Base-by-base conservation (phyloP, 176 grass and related monocot species). In the Musa itinerans region DNA sequence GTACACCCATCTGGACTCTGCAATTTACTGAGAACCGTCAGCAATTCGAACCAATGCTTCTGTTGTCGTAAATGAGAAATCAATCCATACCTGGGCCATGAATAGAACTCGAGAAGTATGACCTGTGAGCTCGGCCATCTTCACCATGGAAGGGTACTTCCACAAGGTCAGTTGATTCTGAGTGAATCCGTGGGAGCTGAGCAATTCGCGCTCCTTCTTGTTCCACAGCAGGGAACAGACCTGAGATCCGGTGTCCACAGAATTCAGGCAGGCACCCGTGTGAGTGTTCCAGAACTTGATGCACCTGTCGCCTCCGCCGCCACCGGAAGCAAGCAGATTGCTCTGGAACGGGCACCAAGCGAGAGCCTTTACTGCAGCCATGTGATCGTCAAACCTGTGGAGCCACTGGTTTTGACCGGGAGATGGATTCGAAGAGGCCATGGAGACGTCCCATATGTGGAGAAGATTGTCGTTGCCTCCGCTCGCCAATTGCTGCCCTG, bases 261-360 rank as follows among this genome's bases (percentile, higher is more conserved):
- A 89, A 65, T 89, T 85, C 71, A 89, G 79, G 72, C 87, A 82
- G 64, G 83, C 80, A 1, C 87, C 87, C 0, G 87, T 89, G 11
- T 89, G 87, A 25, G 87, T 82, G 87, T 89, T 89, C 87, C 87
- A 89, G 11, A 89, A 89, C 76, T 85, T 89, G 67, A 89, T 89
- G 83, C 87, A 85, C 8, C 71, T 63, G 26, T 89, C 87, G 20
- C 67, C 74, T 24, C 76, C 65, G 13, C 83, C 87, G 4, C 87
- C 83, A 50, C 87, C 87, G 9, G 87, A 89, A 62, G 87, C 87
- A 11, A 89, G 72, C 34, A 89, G 76, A 52, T 85, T 89, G 72
- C 87, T 85, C 72, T 89, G 87, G 61, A 89, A 89, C n/a, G 87
- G 83, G 72, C 87, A 89, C 87, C 87, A 89, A 26, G 87, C 87